Percentiles rank a stretch among this genome's conserved stretches.
Conservation (phyloP, 1,284 basidiomycete species). For the Ceratobasidium sp. region DNA sequence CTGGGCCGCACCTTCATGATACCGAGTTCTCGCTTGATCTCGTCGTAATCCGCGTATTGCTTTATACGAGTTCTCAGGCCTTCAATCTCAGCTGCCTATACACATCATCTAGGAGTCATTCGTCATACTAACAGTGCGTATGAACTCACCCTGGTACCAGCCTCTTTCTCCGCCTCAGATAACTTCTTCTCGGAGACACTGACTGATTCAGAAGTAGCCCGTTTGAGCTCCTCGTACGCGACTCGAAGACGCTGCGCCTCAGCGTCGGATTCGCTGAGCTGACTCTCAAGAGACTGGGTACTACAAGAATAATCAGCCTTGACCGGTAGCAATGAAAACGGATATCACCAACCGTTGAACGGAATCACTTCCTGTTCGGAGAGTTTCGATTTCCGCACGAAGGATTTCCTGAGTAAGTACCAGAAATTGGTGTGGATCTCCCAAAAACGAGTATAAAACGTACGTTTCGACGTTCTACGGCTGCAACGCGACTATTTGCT, state of each 20-base stretch:
- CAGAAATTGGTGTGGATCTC: conserved; percentile 1
- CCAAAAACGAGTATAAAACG: conserved; percentile 50
- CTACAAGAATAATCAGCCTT: conserved; percentile 56
- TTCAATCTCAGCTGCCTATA: conserved; percentile 68
- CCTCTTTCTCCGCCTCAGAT: conserved; percentile 64
- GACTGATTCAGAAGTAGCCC: conserved; percentile 21
- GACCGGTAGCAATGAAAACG: conserved; percentile 10
- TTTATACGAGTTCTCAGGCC: conserved; percentile 74
- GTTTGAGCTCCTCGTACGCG: conserved; percentile 63
- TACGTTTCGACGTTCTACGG: conserved; percentile 92
- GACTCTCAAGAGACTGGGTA: conserved; percentile 75
- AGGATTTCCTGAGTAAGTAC: conserved; percentile 77
- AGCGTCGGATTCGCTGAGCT: conserved; percentile 75
- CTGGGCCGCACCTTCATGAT: conserved; percentile 87
- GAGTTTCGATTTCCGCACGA: conserved; percentile 90
- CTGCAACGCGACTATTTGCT: conserved; percentile 90
- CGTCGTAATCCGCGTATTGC: conserved; percentile 88
- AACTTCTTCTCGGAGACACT: conserved; percentile 13
- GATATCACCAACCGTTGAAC: conserved; percentile 70
- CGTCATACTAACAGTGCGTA: conserved; percentile 49
- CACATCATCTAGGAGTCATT: background rate
- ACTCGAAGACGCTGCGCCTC: conserved; percentile 77
- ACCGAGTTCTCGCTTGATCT: conserved; percentile 94
- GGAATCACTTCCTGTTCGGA: conserved; percentile 81
- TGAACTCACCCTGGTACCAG: conserved; percentile 63